Base-by-base conservation (phyloP, 768 basidiomycete species). In the Pholiota molesta region DNA sequence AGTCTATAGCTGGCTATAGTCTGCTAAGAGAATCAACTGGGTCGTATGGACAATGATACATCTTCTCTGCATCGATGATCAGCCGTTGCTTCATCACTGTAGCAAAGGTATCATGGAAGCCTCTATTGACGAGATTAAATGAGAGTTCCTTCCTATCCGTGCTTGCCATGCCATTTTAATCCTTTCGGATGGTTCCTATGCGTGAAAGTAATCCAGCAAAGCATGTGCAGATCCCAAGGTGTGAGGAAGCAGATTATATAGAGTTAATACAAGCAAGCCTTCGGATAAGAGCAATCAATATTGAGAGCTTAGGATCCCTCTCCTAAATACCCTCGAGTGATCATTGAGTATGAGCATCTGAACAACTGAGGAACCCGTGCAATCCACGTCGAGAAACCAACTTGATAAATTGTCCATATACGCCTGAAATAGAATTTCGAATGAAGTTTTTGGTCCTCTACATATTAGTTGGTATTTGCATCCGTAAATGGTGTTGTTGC, bases 401-500 rank as follows among this genome's bases (percentile, higher is more conserved):
- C 35, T 37, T 35, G 4, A 26, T 13, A 37, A 37, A 37, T 37
- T 37, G 1, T 13, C 6, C 14, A 37, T 37, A 4, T 37, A 37
- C 10, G 14, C 35, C 13, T 37, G 6, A 37, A 37, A 37, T 37
- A 37, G 10, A 16, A 11, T 16, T 10, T 37, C 16, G 42, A 3
- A 17, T 8, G 3, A 16, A 19, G 9, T 16, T 4, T 44, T 44
- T 44, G 5, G 23, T 49, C 3, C 13, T n/a, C 5, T 9, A 26
- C 26, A n/a, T 26, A 37, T 55, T 37, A 55, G 53, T 55, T 55
- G 19, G 35, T 55, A 1, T 28, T 13, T 39, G 53, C 33, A 21
- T 39, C 44, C 2, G 87, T 87, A 69, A 73, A 82, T 3, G 72
- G 53, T 3, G 79, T 87, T 7, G 75, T 81, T 1, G 86, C 85